Evolutionary conservation across 352 stramenopile genomes (phyloP).

Genomic region (Pythium phragmiticola): DNA sequence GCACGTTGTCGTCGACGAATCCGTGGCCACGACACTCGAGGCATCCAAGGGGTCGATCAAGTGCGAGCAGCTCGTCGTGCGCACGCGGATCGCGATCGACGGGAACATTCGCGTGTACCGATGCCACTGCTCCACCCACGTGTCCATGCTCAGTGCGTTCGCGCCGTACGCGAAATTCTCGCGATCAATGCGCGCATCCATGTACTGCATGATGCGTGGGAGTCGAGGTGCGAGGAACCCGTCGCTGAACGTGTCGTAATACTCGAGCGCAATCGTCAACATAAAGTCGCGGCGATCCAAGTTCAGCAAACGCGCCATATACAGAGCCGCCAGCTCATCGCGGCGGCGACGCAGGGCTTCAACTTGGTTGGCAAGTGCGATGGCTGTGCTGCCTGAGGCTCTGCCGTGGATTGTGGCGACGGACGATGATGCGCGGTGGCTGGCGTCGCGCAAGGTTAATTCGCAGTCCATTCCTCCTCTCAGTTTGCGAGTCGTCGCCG

Average conservation of each 20-base stretch:
- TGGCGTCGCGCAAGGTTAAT: neutral
- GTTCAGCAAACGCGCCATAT: neutral
- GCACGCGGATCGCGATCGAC: slow-evolving; percentile 10
- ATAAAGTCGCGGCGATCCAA: slow-evolving; percentile 6
- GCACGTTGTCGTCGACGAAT: neutral
- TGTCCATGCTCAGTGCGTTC: neutral
- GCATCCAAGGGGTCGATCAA: slow-evolving; percentile 5
- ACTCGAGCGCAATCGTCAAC: slow-evolving; percentile 17
- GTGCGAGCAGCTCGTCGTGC: slow-evolving; percentile 2
- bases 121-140: slow-evolving; percentile 19
- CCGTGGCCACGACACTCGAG: neutral
- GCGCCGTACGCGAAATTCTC: slow-evolving; percentile 11
- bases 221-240: neutral
- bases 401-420: neutral
- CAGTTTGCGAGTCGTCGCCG: neutral
- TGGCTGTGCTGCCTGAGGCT: neutral
- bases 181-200: slow-evolving; percentile 15
- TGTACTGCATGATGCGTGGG: slow-evolving; percentile 8
- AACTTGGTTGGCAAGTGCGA: slow-evolving; percentile 13
- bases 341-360: slow-evolving; percentile 15
- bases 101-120: slow-evolving; percentile 20
- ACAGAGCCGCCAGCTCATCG: slow-evolving; percentile 11
- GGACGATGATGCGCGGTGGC: neutral
- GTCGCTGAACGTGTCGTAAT: slow-evolving; percentile 17
- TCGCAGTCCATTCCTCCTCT: neutral